A percentile compares a stretch with the other conserved stretches of the same genome.
These are phyloP conservation scores for Trichosporon coremiiforme DNA, from an alignment of 1,284 basidiomycete genomes.

Conservation along the genomic window DNA sequence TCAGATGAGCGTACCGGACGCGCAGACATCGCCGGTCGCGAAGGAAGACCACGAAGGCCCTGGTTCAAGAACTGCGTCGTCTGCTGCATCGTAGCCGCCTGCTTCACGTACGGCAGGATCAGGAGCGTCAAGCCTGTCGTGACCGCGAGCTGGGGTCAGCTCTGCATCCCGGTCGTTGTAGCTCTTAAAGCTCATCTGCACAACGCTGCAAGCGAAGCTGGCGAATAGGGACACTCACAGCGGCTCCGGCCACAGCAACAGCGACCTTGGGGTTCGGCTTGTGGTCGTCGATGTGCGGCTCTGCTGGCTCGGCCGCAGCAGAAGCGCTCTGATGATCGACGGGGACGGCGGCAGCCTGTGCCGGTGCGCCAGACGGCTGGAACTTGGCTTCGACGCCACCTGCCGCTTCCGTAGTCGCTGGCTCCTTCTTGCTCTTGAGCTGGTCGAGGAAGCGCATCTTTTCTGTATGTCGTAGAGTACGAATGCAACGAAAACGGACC, in stretches of 20 bases:
- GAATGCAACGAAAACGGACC: neutral
- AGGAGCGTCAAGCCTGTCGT: constrained; percentile 44
- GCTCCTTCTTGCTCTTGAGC: neutral
- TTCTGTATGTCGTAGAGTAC: neutral
- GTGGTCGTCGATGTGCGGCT: constrained; percentile 20
- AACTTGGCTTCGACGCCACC: neutral
- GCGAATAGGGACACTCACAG: constrained; percentile 31
- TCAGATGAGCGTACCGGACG: neutral
- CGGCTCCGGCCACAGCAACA: constrained; percentile 47
- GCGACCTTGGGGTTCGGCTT: constrained; percentile 46
- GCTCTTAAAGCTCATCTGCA: neutral
- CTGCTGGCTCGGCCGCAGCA: no score
- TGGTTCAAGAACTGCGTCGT: constrained; percentile 36
- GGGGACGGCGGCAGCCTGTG: neutral
- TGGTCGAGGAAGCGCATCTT: constrained; percentile 11
- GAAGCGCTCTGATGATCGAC: neutral
- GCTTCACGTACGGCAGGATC: constrained; percentile 43
- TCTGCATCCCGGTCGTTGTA: neutral
- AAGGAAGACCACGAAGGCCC: neutral
- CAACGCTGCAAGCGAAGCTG: neutral
- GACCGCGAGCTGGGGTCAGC: constrained; percentile 41
- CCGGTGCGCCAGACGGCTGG: neutral
- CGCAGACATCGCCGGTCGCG: neutral
- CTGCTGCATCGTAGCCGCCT: constrained; percentile 38
- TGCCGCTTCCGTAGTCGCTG: neutral